Percentiles rank a stretch among this genome's conserved stretches.
Conservation (phyloP, 352 stramenopile genomes). For the Plasmopara halstedii region DNA sequence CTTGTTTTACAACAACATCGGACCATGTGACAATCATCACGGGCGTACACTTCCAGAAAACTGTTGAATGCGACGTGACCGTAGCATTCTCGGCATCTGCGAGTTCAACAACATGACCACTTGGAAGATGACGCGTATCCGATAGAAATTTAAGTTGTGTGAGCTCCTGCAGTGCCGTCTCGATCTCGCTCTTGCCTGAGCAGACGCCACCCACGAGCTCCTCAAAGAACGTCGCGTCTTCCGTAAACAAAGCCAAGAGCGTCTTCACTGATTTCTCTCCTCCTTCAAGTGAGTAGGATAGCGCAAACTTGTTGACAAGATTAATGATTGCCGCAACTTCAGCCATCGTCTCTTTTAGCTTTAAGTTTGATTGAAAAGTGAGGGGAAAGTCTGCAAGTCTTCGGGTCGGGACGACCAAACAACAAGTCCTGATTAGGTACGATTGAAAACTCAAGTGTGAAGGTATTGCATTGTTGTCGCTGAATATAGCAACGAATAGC, state of each 20-base stretch:
- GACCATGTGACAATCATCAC: conserved; percentile 80
- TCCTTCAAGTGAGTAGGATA: conserved; percentile 72
- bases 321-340: conserved; percentile 74
- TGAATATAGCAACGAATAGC: too few species aligned
- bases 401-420: conserved; percentile 7
- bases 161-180: conserved; percentile 60
- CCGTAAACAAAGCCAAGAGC: conserved; percentile 60
- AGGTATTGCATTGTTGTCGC: too few species aligned
- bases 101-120: conserved; percentile 70
- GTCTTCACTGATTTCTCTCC: conserved; percentile 58
- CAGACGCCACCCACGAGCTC: conserved; percentile 65
- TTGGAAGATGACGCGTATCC: conserved; percentile 74
- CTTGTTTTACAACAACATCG: conserved; percentile 65
- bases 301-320: conserved; percentile 78
- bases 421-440: not conserved
- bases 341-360: conserved; percentile 36
- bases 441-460: too few species aligned
- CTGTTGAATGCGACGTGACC: conserved; percentile 56
- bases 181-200: conserved; percentile 59
- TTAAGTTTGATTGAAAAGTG: conserved; percentile 24
- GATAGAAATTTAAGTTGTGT: conserved; percentile 70
- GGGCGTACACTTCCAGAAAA: conserved; percentile 83
- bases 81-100: conserved; percentile 41
- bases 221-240: conserved; percentile 66
- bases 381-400: conserved; percentile 2